Percentiles rank a stretch among this genome's conserved stretches.
Conservation (phyloP, 2,329 filamentous ascomycete genomes). For the Cordyceps tenuipes region DNA sequence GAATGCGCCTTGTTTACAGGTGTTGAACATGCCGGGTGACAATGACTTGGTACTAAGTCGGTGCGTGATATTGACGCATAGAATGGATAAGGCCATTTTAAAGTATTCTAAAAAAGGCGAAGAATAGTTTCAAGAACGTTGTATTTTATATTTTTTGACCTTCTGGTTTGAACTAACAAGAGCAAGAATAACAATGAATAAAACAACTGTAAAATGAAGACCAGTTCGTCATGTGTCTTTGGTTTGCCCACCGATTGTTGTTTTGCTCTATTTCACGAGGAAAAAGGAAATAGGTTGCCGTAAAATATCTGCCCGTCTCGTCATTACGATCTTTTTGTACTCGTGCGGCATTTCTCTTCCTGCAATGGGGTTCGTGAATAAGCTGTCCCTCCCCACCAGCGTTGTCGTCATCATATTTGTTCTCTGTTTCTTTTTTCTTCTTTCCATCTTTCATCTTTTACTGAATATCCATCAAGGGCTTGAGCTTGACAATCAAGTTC, state of each 20-base stretch:
- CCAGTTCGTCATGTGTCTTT: neutral
- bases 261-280: too few relatives aligned
- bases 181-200: neutral
- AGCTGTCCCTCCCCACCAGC: neutral
- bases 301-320: too few relatives aligned
- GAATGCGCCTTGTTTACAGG: neutral
- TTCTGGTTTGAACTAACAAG: neutral
- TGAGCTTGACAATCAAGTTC: conserved; percentile 89
- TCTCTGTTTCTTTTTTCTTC: neutral
- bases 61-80: too few relatives aligned
- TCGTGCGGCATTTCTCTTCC: too few relatives aligned
- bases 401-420: neutral
- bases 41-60: too few relatives aligned
- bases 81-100: too few relatives aligned
- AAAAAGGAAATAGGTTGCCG: too few relatives aligned
- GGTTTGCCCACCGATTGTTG: neutral
- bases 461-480: conserved; percentile 83
- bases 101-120: too few relatives aligned
- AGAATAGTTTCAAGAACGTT: neutral
- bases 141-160: neutral
- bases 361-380: too few relatives aligned
- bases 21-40: too few relatives aligned
- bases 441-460: conserved; percentile 31
- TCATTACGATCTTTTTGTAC: too few relatives aligned
- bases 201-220: neutral